These are phyloP conservation scores for Lecanicillium sp. DNA, from an alignment of 2,329 filamentous ascomycete genomes.

Conservation along the genomic window DNA sequence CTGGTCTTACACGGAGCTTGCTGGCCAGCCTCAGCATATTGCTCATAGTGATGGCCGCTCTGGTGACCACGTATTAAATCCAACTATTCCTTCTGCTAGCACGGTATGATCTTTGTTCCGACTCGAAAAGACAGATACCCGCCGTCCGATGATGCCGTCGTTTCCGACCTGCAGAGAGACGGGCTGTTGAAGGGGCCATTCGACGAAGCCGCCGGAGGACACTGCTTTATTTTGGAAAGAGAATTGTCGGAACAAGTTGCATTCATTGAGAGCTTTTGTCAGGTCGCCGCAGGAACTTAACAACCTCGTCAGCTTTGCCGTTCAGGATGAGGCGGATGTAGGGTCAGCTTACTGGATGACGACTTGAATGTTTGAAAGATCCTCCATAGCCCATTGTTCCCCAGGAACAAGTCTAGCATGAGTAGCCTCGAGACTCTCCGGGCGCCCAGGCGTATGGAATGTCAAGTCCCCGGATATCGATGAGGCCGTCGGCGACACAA, in stretches of 20 bases:
- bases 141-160: conserved; percentile 39
- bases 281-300: conserved; percentile 34
- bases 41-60: conserved; percentile 4
- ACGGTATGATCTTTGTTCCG: conserved; percentile 15
- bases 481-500: conserved; percentile 2
- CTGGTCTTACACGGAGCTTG: no score
- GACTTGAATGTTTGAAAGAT: conserved; percentile 22
- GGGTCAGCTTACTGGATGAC: conserved; percentile 35
- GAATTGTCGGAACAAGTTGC: conserved; percentile 32
- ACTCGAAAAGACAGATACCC: conserved; percentile 30
- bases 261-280: conserved; percentile 30
- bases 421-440: conserved; percentile 29
- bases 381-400: conserved; percentile 10
- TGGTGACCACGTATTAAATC: conserved; percentile 28
- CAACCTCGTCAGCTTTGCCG: conserved; percentile 8
- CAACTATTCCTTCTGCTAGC: conserved; percentile 42
- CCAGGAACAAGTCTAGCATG: conserved; percentile 33
- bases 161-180: conserved; percentile 36
- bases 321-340: background rate
- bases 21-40: no score
- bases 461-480: conserved; percentile 28
- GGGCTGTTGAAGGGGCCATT: conserved; percentile 27
- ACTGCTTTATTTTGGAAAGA: background rate
- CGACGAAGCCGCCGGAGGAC: conserved; percentile 16
- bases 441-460: conserved; percentile 34